A percentile compares a stretch with the other conserved stretches of the same genome.
Conservation (phyloP, 495 filamentous ascomycete genomes). For the Aspergillus baeticus region DNA sequence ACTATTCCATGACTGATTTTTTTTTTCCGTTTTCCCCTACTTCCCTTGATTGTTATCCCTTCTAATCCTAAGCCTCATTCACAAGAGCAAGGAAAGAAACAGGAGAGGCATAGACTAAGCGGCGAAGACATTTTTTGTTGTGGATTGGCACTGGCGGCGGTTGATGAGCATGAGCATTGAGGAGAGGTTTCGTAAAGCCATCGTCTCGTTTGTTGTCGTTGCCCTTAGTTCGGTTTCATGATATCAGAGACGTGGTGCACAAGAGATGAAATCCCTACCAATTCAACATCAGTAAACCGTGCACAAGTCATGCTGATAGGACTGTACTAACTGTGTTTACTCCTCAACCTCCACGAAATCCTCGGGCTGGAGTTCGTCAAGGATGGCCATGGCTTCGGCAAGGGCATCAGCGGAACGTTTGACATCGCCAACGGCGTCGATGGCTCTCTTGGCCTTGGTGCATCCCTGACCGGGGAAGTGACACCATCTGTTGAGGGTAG, state of each 20-base stretch:
- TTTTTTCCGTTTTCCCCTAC: background rate
- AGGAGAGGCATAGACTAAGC: background rate
- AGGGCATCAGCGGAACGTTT: constrained; percentile 40
- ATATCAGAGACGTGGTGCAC: background rate
- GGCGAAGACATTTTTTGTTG: background rate
- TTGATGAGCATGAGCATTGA: background rate
- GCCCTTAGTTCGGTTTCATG: background rate
- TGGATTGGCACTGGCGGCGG: background rate
- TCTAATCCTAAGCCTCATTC: background rate
- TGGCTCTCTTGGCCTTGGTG: constrained; percentile 46
- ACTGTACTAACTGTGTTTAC: background rate
- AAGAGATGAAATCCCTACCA: background rate
- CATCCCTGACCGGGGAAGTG: constrained; percentile 41
- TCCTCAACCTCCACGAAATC: background rate
- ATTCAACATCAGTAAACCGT: no score
- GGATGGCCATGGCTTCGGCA: constrained; percentile 40
- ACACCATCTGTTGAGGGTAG: constrained; percentile 38
- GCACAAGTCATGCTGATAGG: background rate
- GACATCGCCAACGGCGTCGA: constrained; percentile 36
- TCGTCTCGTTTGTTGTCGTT: background rate
- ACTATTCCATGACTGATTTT: background rate
- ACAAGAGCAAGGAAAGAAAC: background rate
- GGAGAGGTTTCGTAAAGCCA: no score
- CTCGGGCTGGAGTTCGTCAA: constrained; percentile 27
- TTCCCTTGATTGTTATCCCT: no score